Conservation (phyloP, 1,284 basidiomycete genomes). For the Peniophora sp. region DNA sequence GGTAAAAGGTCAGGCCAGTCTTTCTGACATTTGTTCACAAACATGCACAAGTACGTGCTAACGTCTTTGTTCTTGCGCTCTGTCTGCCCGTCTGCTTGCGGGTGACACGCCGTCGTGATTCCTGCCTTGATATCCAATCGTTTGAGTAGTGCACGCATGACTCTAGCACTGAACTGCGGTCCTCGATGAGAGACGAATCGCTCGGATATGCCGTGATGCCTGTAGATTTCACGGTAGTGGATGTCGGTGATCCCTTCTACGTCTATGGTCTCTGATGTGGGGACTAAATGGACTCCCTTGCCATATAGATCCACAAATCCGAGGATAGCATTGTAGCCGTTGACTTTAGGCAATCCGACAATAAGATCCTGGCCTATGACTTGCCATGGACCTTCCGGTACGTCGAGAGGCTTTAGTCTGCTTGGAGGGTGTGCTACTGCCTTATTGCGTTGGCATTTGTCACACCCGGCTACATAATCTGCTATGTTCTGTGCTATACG, state of each 20-base stretch:
- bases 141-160: neutral
- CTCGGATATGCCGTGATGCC: neutral
- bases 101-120: neutral
- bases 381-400: no score
- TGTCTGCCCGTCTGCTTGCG: neutral
- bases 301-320: no score
- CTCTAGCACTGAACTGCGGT: neutral
- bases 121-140: neutral
- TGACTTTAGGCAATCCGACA: no score
- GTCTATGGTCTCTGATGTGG: neutral
- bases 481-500: no score
- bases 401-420: no score
- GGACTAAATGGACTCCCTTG: neutral
- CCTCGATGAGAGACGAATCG: neutral
- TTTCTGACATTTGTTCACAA: no score
- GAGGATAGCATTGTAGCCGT: no score
- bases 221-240: neutral
- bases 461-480: no score
- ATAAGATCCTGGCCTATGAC: no score
- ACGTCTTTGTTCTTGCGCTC: constrained; percentile 1
- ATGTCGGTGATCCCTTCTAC: neutral
- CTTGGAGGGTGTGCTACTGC: no score
- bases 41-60: neutral
- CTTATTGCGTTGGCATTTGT: no score
- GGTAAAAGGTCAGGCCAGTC: no score